Evolutionary conservation across 2,329 filamentous ascomycete genomes (phyloP).

Genomic region (Botrytis porri): DNA sequence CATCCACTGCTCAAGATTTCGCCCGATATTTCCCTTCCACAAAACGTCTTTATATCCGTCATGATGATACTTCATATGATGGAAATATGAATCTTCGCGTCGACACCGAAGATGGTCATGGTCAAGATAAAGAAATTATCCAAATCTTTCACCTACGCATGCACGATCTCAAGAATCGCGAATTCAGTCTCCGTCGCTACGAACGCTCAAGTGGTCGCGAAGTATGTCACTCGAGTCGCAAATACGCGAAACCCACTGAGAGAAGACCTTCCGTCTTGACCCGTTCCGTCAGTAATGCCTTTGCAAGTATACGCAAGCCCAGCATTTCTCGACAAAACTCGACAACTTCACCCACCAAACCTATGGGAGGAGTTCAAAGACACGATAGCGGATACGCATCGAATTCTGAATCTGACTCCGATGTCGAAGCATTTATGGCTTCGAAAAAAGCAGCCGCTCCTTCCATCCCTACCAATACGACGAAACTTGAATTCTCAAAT

Average conservation of each 20-base stretch:
- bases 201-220: slow-evolving; percentile 90
- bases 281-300: slow-evolving; percentile 57
- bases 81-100: slow-evolving; percentile 96
- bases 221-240: slow-evolving; percentile 79
- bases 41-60: slow-evolving; percentile 75
- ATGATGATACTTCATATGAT: slow-evolving; percentile 86
- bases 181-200: slow-evolving; percentile 89
- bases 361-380: slow-evolving; percentile 24
- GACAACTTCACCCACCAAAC: slow-evolving; percentile 21
- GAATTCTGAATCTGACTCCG: slow-evolving; percentile 40
- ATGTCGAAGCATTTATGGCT: slow-evolving; percentile 33
- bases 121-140: slow-evolving; percentile 57
- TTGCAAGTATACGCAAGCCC: slow-evolving; percentile 45
- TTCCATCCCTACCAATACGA: slow-evolving; percentile 63
- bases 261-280: slow-evolving; percentile 39
- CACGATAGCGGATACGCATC: slow-evolving; percentile 58
- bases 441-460: slow-evolving; percentile 30
- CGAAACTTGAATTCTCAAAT: slow-evolving; percentile 94
- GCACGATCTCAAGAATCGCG: slow-evolving; percentile 81
- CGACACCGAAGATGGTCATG: slow-evolving; percentile 66
- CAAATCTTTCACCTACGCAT: slow-evolving; percentile 92
- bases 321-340: slow-evolving; percentile 44
- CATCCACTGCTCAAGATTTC: slow-evolving; percentile 80
- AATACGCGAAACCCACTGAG: slow-evolving; percentile 57
- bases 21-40: slow-evolving; percentile 81